Base-by-base conservation (phyloP, 768 basidiomycete genomes). In the Coprinopsis sp. region DNA sequence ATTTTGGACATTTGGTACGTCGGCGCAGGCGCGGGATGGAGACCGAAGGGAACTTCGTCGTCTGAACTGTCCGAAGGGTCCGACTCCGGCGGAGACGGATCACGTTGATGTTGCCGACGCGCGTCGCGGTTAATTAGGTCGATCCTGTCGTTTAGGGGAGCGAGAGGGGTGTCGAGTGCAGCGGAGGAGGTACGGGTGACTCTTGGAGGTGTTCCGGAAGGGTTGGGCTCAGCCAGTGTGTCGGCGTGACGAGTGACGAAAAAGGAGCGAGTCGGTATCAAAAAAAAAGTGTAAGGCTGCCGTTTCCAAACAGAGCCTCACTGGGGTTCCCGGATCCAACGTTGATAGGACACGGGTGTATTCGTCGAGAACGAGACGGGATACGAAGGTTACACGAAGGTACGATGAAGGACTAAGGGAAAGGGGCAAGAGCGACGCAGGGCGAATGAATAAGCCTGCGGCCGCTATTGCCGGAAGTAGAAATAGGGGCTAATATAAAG, bases 251-350 rank as follows among this genome's bases (percentile, higher is more conserved):
- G 34, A 6, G n/a, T n/a, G 34, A 36, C 34, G 34, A 36, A 36
- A 36, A 36, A 36, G 34, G 21, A 36, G 34, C n/a, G n/a, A n/a
- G 34, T 36, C 14, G 34, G 34, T 36, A 36, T 36, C 34, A 36
- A 36, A 36, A 36, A 36, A 36, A 36, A 36, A 36, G 34, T 36
- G 34, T 36, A n/a, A n/a, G n/a, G n/a, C n/a, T 36, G n/a, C n/a
- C n/a, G n/a, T n/a, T n/a, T n/a, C n/a, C n/a, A n/a, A n/a, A n/a
- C n/a, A n/a, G n/a, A n/a, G n/a, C n/a, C n/a, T n/a, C n/a, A n/a
- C n/a, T n/a, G n/a, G n/a, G n/a, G n/a, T n/a, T n/a, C n/a, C n/a
- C n/a, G n/a, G n/a, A n/a, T n/a, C n/a, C n/a, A n/a, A n/a, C n/a
- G n/a, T n/a, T n/a, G n/a, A n/a, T n/a, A n/a, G n/a, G n/a, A n/a